These are phyloP conservation scores for Aspergillus funiculosus DNA, from an alignment of 495 filamentous ascomycete species.

Conservation along the genomic window DNA sequence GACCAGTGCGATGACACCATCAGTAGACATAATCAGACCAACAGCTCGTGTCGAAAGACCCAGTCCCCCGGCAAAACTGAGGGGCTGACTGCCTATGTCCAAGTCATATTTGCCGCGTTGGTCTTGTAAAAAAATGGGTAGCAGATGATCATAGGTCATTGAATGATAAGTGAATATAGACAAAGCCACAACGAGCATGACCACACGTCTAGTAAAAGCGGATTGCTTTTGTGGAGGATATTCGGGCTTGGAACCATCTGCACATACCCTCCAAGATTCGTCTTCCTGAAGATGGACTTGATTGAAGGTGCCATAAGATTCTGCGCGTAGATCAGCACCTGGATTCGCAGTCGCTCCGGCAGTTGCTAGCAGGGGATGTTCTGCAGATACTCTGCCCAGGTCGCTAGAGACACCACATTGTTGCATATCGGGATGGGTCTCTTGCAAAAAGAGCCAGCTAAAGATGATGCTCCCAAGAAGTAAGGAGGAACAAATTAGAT, in stretches of 20 bases:
- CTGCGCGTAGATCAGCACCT: slow-evolving; percentile 61
- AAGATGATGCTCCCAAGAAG: slow-evolving; percentile 67
- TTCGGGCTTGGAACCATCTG: slow-evolving; percentile 40
- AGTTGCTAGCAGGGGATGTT: slow-evolving; percentile 66
- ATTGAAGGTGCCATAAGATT: slow-evolving; percentile 76
- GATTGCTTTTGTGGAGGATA: slow-evolving; percentile 33
- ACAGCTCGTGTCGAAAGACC: slow-evolving; percentile 67
- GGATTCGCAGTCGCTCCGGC: slow-evolving; percentile 64
- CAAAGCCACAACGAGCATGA: slow-evolving; percentile 64
- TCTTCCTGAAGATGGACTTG: slow-evolving; percentile 46
- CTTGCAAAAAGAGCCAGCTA: slow-evolving; percentile 67
- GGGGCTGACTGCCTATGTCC: slow-evolving; percentile 27
- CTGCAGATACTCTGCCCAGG: slow-evolving; percentile 50
- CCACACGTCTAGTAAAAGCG: slow-evolving; percentile 59
- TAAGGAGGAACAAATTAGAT: slow-evolving; percentile 66
- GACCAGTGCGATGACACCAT: slow-evolving; percentile 72
- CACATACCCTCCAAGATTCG: slow-evolving; percentile 43
- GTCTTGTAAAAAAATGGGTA: slow-evolving; percentile 82
- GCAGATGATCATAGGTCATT: slow-evolving; percentile 80
- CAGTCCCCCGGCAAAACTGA: slow-evolving; percentile 66
- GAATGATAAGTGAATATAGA: slow-evolving; percentile 83
- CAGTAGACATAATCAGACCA: slow-evolving; percentile 72
- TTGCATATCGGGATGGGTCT: slow-evolving; percentile 78
- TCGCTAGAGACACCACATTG: slow-evolving; percentile 45
- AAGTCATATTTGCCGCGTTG: slow-evolving; percentile 36